phyloP scores from a whole-genome alignment of 2,329 filamentous ascomycete species.

The Xylariaceae sp. region DNA sequence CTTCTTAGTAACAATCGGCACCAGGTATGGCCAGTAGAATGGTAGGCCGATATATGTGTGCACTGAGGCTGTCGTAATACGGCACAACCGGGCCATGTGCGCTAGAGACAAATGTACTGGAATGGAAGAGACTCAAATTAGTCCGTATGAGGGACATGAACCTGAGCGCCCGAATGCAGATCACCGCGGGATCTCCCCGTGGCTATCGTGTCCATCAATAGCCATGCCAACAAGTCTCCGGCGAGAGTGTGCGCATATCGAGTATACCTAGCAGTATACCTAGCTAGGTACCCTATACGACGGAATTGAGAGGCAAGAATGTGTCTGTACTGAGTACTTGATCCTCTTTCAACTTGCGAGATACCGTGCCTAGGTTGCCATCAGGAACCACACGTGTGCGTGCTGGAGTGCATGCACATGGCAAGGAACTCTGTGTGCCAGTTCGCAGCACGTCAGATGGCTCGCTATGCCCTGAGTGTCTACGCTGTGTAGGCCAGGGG shows the following conservation, averaged over 20 bases:
- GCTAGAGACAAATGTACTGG: conserved; percentile 7
- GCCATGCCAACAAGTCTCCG: not conserved
- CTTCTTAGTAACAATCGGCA: conserved; percentile 5
- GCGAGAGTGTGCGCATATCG: not conserved
- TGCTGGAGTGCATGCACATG: not conserved
- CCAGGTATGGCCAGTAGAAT: conserved; percentile 11
- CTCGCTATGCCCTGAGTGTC: not conserved
- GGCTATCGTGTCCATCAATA: not conserved
- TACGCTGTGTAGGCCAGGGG: not conserved
- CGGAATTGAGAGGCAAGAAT: not conserved
- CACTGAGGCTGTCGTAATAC: conserved; percentile 6
- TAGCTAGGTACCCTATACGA: not conserved
- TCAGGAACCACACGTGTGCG: not conserved
- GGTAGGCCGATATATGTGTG: not conserved
- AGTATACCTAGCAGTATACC: too few species aligned
- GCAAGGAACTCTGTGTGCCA: not conserved
- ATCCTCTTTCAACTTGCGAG: not conserved
- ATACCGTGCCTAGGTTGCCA: not conserved
- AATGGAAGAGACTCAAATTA: conserved; percentile 2
- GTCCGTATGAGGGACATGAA: conserved; percentile 1
- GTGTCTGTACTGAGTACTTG: not conserved
- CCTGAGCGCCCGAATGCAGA: conserved; percentile 2
- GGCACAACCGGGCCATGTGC: conserved; percentile 19
- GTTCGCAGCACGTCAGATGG: conserved; percentile 8
- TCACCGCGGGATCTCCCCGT: conserved; percentile 3